phyloP scores from a whole-genome alignment of 192 early-diverging fungal species.

The Thamnidium elegans region DNA sequence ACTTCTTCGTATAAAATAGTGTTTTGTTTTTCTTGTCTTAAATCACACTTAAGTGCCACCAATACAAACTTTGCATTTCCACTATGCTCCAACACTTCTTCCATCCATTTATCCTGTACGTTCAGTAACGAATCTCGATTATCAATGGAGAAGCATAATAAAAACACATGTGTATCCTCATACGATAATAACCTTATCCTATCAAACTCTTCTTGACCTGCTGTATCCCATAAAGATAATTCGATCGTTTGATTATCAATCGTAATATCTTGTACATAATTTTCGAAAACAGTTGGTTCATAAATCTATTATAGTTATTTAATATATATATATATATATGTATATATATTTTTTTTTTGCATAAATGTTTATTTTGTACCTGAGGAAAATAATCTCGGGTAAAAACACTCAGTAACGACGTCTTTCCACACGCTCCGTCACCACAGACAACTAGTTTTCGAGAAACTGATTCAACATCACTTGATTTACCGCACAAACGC shows the following conservation, averaged over 20 bases:
- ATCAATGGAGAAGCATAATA: slow-evolving; percentile 35
- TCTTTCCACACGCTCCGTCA: slow-evolving; percentile 39
- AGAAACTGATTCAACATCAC: not conserved
- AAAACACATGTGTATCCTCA: slow-evolving; percentile 24
- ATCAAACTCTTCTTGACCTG: slow-evolving; percentile 38
- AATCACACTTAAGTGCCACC: slow-evolving; percentile 36
- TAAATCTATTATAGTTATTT: too few relatives aligned
- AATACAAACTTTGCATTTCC: slow-evolving; percentile 26
- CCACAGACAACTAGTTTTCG: slow-evolving; percentile 32
- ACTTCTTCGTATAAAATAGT: slow-evolving; percentile 35
- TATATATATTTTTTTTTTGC: not conserved
- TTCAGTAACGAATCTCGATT: slow-evolving; percentile 33
- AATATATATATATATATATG: too few relatives aligned
- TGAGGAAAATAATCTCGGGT: slow-evolving; percentile 39
- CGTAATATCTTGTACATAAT: slow-evolving; percentile 36
- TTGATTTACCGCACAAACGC: slow-evolving; percentile 17
- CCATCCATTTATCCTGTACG: slow-evolving; percentile 27
- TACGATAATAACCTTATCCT: slow-evolving; percentile 22
- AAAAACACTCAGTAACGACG: slow-evolving; percentile 42
- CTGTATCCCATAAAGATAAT: slow-evolving; percentile 43
- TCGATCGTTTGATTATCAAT: slow-evolving; percentile 36
- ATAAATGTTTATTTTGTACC: slow-evolving; percentile 19
- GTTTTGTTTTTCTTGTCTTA: slow-evolving; percentile 17
- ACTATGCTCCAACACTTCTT: slow-evolving; percentile 25
- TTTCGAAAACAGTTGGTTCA: slow-evolving; percentile 46